These are phyloP conservation scores for Saprolegnia parasitica DNA, from an alignment of 352 stramenopile species.

Conservation along the genomic window DNA sequence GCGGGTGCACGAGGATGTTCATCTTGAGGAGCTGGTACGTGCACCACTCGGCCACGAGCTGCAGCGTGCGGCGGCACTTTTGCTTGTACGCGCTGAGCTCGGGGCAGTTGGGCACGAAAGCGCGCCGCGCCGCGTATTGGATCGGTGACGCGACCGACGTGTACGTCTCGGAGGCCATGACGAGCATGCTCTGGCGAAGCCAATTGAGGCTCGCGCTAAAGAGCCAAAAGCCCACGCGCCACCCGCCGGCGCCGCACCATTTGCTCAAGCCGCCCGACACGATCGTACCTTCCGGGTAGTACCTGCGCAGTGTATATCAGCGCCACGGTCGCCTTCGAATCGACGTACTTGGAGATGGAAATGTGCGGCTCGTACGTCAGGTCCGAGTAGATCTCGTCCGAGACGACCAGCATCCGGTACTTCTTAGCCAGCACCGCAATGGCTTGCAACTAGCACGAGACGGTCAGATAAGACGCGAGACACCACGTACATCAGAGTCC, in stretches of 20 bases:
- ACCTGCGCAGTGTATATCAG: slow-evolving; percentile 31
- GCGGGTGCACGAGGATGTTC: slow-evolving; percentile 69
- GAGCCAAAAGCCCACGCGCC: slow-evolving; percentile 85
- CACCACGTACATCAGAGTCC: slow-evolving; percentile 51
- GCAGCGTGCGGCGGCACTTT: slow-evolving; percentile 75
- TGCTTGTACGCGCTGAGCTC: slow-evolving; percentile 75
- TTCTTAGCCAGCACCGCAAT: slow-evolving; percentile 71
- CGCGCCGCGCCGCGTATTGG: slow-evolving; percentile 73
- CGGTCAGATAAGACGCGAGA: background rate
- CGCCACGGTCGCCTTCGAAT: too few species aligned
- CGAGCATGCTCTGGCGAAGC: slow-evolving; percentile 82
- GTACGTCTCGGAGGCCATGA: slow-evolving; percentile 87
- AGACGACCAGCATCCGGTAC: slow-evolving; percentile 85
- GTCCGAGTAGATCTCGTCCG: slow-evolving; percentile 87
- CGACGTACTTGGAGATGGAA: slow-evolving; percentile 57
- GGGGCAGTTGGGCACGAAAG: slow-evolving; percentile 73
- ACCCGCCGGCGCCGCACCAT: slow-evolving; percentile 82
- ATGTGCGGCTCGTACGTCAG: slow-evolving; percentile 70
- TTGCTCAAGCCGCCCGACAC: slow-evolving; percentile 84
- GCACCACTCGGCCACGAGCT: slow-evolving; percentile 79
- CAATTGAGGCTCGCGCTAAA: slow-evolving; percentile 73
- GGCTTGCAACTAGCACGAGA: slow-evolving; percentile 43
- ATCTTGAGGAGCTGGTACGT: slow-evolving; percentile 81
- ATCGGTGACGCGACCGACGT: slow-evolving; percentile 82
- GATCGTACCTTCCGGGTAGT: slow-evolving; percentile 84